These are phyloP conservation scores for Nakazawaea ernobii DNA, from an alignment of 805 yeast species.

Conservation along the genomic window DNA sequence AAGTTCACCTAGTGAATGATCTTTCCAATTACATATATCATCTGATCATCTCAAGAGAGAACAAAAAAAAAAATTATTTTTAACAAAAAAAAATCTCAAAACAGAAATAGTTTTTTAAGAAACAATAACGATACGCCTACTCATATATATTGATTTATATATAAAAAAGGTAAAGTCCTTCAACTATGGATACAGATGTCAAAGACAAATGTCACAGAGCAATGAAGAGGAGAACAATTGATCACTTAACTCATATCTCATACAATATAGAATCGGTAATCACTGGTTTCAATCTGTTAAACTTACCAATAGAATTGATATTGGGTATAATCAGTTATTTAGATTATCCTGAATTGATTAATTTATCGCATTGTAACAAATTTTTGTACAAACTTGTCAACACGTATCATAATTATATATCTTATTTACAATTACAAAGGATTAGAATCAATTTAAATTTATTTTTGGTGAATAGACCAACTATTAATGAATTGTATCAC, in stretches of 20 bases:
- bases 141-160: too few relatives aligned
- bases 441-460: neutral
- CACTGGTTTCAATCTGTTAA: neutral
- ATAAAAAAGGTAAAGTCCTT: too few relatives aligned
- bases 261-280: neutral
- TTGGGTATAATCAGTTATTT: conserved; percentile 5
- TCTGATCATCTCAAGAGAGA: too few relatives aligned
- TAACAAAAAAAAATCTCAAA: too few relatives aligned
- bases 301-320: conserved; percentile 9
- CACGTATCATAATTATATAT: neutral
- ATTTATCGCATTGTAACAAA: neutral
- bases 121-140: too few relatives aligned
- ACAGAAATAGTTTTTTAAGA: too few relatives aligned
- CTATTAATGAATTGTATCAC: conserved; percentile 4
- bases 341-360: conserved; percentile 7
- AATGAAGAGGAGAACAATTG: neutral
- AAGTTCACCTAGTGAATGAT: too few relatives aligned
- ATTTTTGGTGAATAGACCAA: conserved; percentile 1
- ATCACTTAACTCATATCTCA: conserved; percentile 4
- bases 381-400: neutral
- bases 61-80: too few relatives aligned
- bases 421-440: neutral
- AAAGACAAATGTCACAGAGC: neutral
- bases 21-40: too few relatives aligned
- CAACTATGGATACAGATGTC: too few relatives aligned